Percentiles rank a stretch among this genome's conserved stretches.
phyloP scores from a whole-genome alignment of 345 rosid species.

The Gynandropsis gynandra region DNA sequence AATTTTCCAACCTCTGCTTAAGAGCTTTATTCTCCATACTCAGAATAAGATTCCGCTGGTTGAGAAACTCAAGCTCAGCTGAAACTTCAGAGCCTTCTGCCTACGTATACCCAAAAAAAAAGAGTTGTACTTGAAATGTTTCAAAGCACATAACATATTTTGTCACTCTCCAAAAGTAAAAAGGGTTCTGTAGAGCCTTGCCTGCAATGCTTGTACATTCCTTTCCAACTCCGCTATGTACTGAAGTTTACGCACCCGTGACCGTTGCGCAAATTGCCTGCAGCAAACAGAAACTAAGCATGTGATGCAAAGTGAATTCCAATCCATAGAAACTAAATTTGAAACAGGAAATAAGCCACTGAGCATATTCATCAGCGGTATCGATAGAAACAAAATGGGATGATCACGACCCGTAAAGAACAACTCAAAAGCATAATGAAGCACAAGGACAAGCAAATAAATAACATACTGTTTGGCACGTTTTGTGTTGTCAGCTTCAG shows the following conservation, averaged over 20 bases:
- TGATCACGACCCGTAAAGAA: background rate
- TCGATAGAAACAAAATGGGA: slow-evolving; percentile 6
- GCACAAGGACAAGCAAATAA: slow-evolving; percentile 10
- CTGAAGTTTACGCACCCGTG: slow-evolving; percentile 96
- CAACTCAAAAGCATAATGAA: background rate
- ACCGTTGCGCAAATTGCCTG: slow-evolving; percentile 99
- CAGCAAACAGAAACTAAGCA: slow-evolving; percentile 19
- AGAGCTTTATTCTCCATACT: slow-evolving; percentile 91
- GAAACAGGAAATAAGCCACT: background rate
- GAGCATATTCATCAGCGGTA: background rate
- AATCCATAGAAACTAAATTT: background rate
- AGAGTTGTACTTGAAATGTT: background rate
- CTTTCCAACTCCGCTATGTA: slow-evolving; percentile 98
- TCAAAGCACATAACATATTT: slow-evolving; percentile 4
- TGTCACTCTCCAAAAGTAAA: slow-evolving; percentile 5
- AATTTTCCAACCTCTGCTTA: slow-evolving; percentile 68
- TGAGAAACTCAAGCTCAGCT: slow-evolving; percentile 84
- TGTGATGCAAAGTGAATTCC: slow-evolving; percentile 14
- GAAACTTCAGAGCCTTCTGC: slow-evolving; percentile 77
- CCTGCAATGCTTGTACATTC: slow-evolving; percentile 96
- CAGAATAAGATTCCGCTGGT: slow-evolving; percentile 70
- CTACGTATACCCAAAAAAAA: slow-evolving; percentile 26
- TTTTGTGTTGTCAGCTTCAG: slow-evolving; percentile 57
- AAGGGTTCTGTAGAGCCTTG: slow-evolving; percentile 18
- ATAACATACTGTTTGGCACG: slow-evolving; percentile 87